Base-by-base conservation (phyloP, 441 rosid genomes). In the Brassica hybrid region DNA sequence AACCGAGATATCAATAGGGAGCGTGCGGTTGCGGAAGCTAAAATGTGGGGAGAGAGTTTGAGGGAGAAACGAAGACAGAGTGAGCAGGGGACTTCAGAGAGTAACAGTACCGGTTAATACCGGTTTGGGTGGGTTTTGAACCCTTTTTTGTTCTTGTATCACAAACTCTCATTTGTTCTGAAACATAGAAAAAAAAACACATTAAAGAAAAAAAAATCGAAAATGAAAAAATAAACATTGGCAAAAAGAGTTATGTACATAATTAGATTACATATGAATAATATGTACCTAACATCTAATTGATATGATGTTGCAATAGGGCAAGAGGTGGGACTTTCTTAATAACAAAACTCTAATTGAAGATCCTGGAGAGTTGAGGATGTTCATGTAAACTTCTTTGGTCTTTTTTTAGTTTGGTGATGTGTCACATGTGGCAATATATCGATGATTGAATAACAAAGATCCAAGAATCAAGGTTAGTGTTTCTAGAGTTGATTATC, bases 11-110 rank as follows among this genome's bases (percentile, higher is more conserved):
- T 88, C 43, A 94, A 92, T n/a, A 88, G 99, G 69, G 95, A 96
- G 78, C 84, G 93, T 21, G 97, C 97, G 9, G 97, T 96, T 68
- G 99, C 98, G 0, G 99, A 96, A 76, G 99, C 99, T 30, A 96
- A 92, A 83, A 90, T 87, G 95, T 96, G 99, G 99, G 99, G 98
- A 3, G 98, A 93, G 80, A 95, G 93, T 72, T 89, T 81, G 91
- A 84, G 99, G 72, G 98, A 91, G 75, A 90, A 95, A 83, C 85
- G 95, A 69, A 79, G 98, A 82, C 99, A 87, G 69, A 87, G 79
- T 18, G 94, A 89, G 60, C 91, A 84, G 71, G 97, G 89, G 56
- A 89, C 94, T 72, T 86, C 82, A 3, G 98, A 95, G 73, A 95
- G 91, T 65, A 80, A 71, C 73, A 78, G 80, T 2, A 88, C 84